Base-by-base conservation (phyloP, 2,329 filamentous ascomycete species). In the Xylariaceae sp. region DNA sequence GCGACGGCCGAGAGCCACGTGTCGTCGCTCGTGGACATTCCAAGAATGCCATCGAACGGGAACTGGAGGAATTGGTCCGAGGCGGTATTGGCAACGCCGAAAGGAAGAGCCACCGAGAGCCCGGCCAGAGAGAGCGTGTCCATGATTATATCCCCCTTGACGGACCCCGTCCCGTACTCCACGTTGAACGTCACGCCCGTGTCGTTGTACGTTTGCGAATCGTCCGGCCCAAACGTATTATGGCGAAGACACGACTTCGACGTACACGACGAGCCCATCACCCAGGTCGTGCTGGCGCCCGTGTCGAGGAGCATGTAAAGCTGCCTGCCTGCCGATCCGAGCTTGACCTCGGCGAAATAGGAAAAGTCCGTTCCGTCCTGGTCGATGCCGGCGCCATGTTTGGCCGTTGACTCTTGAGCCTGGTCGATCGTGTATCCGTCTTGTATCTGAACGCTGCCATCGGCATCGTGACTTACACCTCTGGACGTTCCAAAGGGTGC, bases 1-100 rank as follows among this genome's bases (percentile, higher is more conserved):
- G 76, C 74, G 44, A 95, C 71, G 1, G 78, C 73, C 40, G 86
- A 76, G 67, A 94, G 76, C 62, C 94, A 85, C 44, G 84, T 88
- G 26, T 87, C 80, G 4, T 80, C 79, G 57, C 79, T 79, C 63
- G 85, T 84, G 12, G 88, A 87, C 29, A 95, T 73, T 3, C 90
- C 91, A 2, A 96, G 74, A 47, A 96, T 95, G 29, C 91, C 91
- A 68, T 96, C 91, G 70, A 95, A 91, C 1, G 89, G 87, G 64
- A 92, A 95, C 50, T 80, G 79, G 31, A 75, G 72, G 69, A 96
- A 95, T 60, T 94, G 85, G 50, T 82, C 72, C 1, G 88, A 90
- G 1, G 88, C 88, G 29, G 79, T 79, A 35, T 79, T 80, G 27
- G 87, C 89, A 56, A 91, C 72, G 3, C 91, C 91, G 64, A 96